Base-by-base conservation (phyloP, 768 basidiomycete genomes). In the Auricularia sp. region DNA sequence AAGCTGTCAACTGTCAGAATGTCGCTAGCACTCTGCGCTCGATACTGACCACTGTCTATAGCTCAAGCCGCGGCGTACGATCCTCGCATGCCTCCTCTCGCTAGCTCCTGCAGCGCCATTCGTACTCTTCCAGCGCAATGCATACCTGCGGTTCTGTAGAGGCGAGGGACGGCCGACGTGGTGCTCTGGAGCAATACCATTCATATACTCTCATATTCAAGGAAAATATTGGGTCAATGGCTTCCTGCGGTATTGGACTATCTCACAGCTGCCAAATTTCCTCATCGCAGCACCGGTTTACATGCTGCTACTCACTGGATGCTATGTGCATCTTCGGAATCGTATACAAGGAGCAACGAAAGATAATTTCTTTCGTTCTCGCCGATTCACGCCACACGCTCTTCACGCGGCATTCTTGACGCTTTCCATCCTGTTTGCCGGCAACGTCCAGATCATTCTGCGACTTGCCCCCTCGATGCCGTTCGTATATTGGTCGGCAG, bases 361-460 rank as follows among this genome's bases (percentile, higher is more conserved):
- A 62, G 44, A 67, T 67, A 68, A 21, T 4, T 34, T 67, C 61
- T 79, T 83, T 67, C 75, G 78, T 51, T 68, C 75, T 2, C 73
- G 75, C 0, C 71, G 80, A 5, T 72, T 90, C 58, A 76, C 85
- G 0, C 89, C 92, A 1, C 86, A 94, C 73, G 85, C 87, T 5
- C 75, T 97, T 14, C 89, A 96, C 69, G 85, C 90, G 11, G 71
- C 87, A 36, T 70, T 84, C 62, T 76, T 90, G 62, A 80, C 81
- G n/a, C 72, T 79, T 45, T 76, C 89, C 45, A 77, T 97, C 18
- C 78, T 94, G 14, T 84, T 94, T 71, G 82, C 84, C 18, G 90
- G 93, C 0, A 92, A 98, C 70, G 87, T 87, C 2, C 96, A 97
- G 73, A 97, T 98, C 67, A 77, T 86, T 21, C 83, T 98, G 1